Base-by-base conservation (phyloP, 768 basidiomycete genomes). In the Termitomyces sp. region DNA sequence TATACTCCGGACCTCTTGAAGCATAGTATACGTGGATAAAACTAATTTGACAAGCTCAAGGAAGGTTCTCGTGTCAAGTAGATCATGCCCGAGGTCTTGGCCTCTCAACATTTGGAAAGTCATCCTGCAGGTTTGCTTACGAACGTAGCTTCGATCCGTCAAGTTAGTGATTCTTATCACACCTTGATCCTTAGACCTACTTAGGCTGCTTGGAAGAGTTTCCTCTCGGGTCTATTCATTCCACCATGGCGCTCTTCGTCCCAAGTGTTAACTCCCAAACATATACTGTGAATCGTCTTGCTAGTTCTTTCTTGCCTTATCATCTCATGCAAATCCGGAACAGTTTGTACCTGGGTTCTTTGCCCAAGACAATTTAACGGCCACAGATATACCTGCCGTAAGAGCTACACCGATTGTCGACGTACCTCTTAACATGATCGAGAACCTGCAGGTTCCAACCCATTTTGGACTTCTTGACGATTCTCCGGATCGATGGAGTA, bases 381-480 rank as follows among this genome's bases (percentile, higher is more conserved):
- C 68, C 7, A 53, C 56, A 26, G 62, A 57, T 5, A 69, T 76
- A 43, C 70, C 69, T 20, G 63, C 72, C 2, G 73, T 75, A 33
- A 61, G 69, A 24, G 13, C 18, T 64, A 46, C 44, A 30, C 18
- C 43, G 51, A 35, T 28, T 28, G 26, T 26, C 47, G 30, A 18
- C n/a, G 13, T 51, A n/a, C 43, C 10, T 16, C 42, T 56, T 36
- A 40, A 14, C n/a, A n/a, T n/a, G 4, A 33, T 53, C 3, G 26
- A 50, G 49, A 35, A 13, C 6, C 4, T 49, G 20, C 66, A 87
- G 86, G 67, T 85, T 22, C 84, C 79, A 0, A 68, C 77, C 4
- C 72, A 79, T 16, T 86, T 89, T 53, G 87, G 86, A 16, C 75
- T 88, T 16, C 60, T 82, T 13, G 85, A 88, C 54, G 64, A 72